These are phyloP conservation scores for Begonia loranthoides DNA, from an alignment of 306 rosid genomes.

Conservation along the genomic window DNA sequence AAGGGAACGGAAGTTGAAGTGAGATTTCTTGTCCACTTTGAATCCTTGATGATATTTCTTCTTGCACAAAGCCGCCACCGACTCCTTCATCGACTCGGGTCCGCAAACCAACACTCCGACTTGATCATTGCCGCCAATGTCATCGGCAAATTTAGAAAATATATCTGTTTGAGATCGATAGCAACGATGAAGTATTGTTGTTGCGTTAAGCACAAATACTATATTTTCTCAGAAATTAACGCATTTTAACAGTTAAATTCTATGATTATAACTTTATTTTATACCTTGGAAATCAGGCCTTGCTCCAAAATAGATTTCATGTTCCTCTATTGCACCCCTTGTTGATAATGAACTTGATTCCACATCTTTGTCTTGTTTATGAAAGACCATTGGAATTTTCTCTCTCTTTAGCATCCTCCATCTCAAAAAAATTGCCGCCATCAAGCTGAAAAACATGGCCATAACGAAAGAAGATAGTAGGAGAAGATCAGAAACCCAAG, in stretches of 20 bases:
- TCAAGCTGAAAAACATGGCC: constrained; percentile 29
- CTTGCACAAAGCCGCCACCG: constrained; percentile 41
- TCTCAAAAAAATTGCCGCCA: constrained; percentile 36
- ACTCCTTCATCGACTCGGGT: constrained; percentile 66
- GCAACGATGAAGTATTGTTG: no score
- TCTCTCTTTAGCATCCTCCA: constrained; percentile 53
- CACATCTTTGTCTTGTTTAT: constrained; percentile 19
- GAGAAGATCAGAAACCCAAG: constrained; percentile 53
- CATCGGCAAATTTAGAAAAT: constrained; percentile 29
- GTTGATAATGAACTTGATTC: constrained; percentile 32
- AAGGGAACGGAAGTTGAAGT: constrained; percentile 63
- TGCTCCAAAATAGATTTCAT: constrained; percentile 61
- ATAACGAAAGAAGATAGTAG: constrained; percentile 40
- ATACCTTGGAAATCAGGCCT: constrained; percentile 73
- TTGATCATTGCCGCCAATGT: constrained; percentile 25
- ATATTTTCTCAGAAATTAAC: no score
- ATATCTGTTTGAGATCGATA: constrained; percentile 32
- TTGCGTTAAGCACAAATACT: no score
- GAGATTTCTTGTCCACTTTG: constrained; percentile 24
- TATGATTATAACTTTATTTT: no score
- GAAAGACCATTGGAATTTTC: constrained; percentile 11
- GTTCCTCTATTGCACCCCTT: constrained; percentile 41
- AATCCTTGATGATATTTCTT: constrained; percentile 22
- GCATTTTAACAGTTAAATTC: no score
- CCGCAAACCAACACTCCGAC: constrained; percentile 73